Base-by-base conservation (phyloP, 1,284 basidiomycete genomes). In the Puccinia brachypodii region DNA sequence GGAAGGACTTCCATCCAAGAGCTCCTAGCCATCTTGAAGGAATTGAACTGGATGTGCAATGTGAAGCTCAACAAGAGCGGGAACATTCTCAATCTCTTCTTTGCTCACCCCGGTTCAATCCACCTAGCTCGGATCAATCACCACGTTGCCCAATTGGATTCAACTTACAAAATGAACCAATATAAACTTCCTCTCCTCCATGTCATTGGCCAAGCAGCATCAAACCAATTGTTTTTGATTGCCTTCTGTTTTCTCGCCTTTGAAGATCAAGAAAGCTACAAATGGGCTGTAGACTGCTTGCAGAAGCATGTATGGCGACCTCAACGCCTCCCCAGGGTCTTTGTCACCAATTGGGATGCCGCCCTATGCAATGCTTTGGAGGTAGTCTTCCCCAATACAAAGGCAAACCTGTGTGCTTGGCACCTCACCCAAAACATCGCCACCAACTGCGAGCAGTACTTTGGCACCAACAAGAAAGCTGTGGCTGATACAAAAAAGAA, bases 61-160 rank as follows among this genome's bases (percentile, higher is more conserved):
- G 19, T 53, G 16, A 53, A 53, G 50, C 6, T 22, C 6, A 53
- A 53, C 50, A 4, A 13, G 4, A 7, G 19, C 19, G 50, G 50
- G 16, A 9, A 7, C 16, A 8, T 53, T 22, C 50, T 53, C 9
- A 53, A 53, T 22, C n/a, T 53, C 4, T 72, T 72, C 42, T 72
- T 72, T 72, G 69, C 69, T 47, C 69, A 72, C 28, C 64, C 64
- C 33, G 64, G 64, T 2, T 66, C 36, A 22, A 40, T 66, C 38
- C 64, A 66, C 64, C 47, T 50, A 1, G 69, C 42, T 25, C 16
- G 47, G 13, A 47, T 72, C 11, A 72, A 47, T 33, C 69, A 72
- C 36, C 69, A 72, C 47, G 69, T 72, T 8, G 47, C 47, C 13
- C 31, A 14, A 6, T 47, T 28, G 19, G 69, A 72, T 25, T n/a